A percentile compares a stretch with the other conserved stretches of the same genome.
Conservation (phyloP, 352 stramenopile species). For the Peronospora tabacina region DNA sequence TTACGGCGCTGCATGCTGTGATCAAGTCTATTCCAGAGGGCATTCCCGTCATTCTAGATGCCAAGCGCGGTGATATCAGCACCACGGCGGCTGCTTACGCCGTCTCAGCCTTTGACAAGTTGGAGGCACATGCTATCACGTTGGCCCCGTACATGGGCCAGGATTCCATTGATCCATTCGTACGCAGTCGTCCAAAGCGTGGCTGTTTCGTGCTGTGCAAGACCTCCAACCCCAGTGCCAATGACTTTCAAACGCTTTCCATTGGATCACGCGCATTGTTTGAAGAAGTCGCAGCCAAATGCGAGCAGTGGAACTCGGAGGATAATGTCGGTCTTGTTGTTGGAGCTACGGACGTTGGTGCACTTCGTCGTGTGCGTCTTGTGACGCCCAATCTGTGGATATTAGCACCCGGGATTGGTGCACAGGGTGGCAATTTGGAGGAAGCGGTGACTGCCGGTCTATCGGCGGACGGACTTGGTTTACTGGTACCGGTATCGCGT, state of each 20-base stretch:
- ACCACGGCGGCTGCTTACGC: constrained; percentile 96
- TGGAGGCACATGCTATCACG: constrained; percentile 93
- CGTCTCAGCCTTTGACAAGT: constrained; percentile 87
- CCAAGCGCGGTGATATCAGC: constrained; percentile 98
- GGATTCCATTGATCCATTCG: constrained; percentile 97
- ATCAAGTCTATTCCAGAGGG: constrained; percentile 81
- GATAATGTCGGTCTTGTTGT: constrained; percentile 95
- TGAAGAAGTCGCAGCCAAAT: constrained; percentile 89
- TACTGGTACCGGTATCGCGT: constrained; percentile 95
- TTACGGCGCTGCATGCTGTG: constrained; percentile 87
- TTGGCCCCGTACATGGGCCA: constrained; percentile 97
- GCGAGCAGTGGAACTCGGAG: constrained; percentile 83
- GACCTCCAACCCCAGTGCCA: constrained; percentile 96
- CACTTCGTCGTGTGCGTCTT: constrained; percentile 80
- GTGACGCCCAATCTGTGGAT: constrained; percentile 93
- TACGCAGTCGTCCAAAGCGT: constrained; percentile 74
- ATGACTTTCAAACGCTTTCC: constrained; percentile 91
- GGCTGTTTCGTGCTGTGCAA: constrained; percentile 98
- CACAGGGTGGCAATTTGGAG: constrained; percentile 90
- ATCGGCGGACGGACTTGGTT: constrained; percentile 80
- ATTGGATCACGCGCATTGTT: constrained; percentile 55
- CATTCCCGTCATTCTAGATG: constrained; percentile 96
- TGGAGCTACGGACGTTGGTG: constrained; percentile 93
- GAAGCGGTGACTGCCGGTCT: constrained; percentile 72
- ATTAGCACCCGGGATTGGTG: constrained; percentile 94